These are phyloP conservation scores for Botrytis elliptica DNA, from an alignment of 2,329 filamentous ascomycete genomes.

Conservation along the genomic window DNA sequence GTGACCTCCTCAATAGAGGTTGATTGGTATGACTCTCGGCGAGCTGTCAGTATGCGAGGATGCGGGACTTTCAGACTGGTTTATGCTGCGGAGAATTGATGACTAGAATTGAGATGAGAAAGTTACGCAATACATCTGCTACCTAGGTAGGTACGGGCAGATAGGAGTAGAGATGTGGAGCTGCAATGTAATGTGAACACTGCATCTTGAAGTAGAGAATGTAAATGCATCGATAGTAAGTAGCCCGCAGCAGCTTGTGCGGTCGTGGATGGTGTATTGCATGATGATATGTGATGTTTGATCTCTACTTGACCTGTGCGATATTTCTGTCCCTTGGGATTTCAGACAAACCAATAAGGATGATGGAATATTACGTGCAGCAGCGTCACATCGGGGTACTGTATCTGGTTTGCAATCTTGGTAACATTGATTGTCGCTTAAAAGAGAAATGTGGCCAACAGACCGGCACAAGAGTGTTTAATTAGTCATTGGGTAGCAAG, in stretches of 20 bases:
- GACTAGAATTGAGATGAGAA: conserved; percentile 18
- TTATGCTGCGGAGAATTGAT: conserved; percentile 20
- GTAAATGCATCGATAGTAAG: background rate
- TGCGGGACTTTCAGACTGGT: conserved; percentile 1
- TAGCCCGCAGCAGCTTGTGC: conserved; percentile 3
- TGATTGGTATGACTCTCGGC: conserved; percentile 16
- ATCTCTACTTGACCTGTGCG: conserved; percentile 20
- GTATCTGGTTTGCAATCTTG: conserved; percentile 7
- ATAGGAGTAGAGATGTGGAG: background rate
- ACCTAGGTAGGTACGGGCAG: background rate
- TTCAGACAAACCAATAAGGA: conserved; percentile 13
- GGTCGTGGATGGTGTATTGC: background rate
- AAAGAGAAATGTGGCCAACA: background rate
- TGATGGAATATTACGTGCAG: conserved; percentile 20
- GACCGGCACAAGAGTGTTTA: background rate
- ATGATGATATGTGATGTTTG: conserved; percentile 12
- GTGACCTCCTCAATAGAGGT: background rate
- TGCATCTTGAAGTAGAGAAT: background rate
- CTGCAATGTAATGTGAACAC: conserved; percentile 3
- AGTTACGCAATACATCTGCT: background rate
- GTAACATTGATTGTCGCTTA: conserved; percentile 6
- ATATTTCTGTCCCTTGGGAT: background rate
- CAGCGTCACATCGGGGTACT: conserved; percentile 14
- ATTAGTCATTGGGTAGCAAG: background rate
- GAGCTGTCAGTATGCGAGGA: conserved; percentile 21